Base-by-base conservation (phyloP, 495 filamentous ascomycete species). In the Annulohypoxylon bovei region DNA sequence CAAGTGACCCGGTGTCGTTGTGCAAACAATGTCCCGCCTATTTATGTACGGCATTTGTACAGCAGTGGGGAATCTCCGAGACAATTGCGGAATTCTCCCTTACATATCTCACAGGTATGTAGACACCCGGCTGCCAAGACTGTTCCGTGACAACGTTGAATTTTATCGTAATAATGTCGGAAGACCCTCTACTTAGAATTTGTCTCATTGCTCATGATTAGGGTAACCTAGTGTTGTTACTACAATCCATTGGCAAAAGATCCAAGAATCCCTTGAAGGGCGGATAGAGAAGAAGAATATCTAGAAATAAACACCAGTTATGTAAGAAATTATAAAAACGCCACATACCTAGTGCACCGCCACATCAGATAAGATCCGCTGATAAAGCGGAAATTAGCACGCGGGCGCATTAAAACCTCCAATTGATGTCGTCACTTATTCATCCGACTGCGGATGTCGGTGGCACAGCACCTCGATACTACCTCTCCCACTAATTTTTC, bases 381-480 rank as follows among this genome's bases (percentile, higher is more conserved):
- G 18, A 52, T 28, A 30, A 52, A 52, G 47, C 14, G 23, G 27
- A 30, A 28, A 28, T 28, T 11, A 52, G 47, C 47, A 52, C 52
- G 52, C 16, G 22, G 3, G 3, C 52, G 30, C 49, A 16, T 32
- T 53, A 56, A 56, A 56, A 3, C 20, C 22, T 20, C 30, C 14
- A 49, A 56, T 56, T 39, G 32, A 56, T 56, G 53, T 56, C 53
- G 53, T 56, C 53, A 56, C 53, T 56, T 25, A 39, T 39, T 30
- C 32, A 23, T 56, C 49, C 27, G 49, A 33, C 20, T 27, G 9
- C 53, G 53, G 30, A 39, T 39, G 8, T 56, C 53, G 53, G 23
- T 56, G 32, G 16, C 28, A 56, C 53, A 39, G 32, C 47, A 47
- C 14, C 47, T 30, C n/a, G 23, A 53, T 53, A 32, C 12, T 6